Conservation (phyloP, 2,329 filamentous ascomycete genomes). For the Epichloe gansuensis region DNA sequence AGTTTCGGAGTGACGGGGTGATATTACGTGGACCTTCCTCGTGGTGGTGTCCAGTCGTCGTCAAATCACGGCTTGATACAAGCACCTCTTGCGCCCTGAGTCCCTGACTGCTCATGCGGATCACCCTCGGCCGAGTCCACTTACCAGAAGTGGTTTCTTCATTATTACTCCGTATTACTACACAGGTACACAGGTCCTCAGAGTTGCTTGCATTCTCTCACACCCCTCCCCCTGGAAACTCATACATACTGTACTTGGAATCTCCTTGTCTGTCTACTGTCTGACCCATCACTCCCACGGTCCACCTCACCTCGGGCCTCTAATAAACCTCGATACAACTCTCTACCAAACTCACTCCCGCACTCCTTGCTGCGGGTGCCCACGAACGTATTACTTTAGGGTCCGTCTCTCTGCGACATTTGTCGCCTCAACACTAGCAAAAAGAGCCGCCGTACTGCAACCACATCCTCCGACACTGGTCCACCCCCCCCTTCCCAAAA, state of each 20-base stretch:
- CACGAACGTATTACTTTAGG: background rate
- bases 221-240: background rate
- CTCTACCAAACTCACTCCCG: background rate
- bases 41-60: background rate
- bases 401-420: background rate
- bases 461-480: conserved; percentile 7
- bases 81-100: background rate
- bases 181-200: background rate
- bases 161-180: background rate
- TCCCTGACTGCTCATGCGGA: background rate
- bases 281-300: too few relatives aligned
- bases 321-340: background rate
- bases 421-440: conserved; percentile 13
- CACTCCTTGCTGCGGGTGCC: background rate
- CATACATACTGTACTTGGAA: too few relatives aligned
- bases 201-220: background rate
- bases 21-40: background rate
- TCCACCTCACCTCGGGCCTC: background rate
- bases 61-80: background rate
- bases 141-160: too few relatives aligned
- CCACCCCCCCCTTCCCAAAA: conserved; percentile 1
- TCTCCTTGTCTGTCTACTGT: background rate
- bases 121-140: background rate
- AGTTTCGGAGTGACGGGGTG: background rate
- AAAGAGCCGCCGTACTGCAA: conserved; percentile 13